Conservation (phyloP, 805 yeast species). For the Wickerhamiella musiphila region DNA sequence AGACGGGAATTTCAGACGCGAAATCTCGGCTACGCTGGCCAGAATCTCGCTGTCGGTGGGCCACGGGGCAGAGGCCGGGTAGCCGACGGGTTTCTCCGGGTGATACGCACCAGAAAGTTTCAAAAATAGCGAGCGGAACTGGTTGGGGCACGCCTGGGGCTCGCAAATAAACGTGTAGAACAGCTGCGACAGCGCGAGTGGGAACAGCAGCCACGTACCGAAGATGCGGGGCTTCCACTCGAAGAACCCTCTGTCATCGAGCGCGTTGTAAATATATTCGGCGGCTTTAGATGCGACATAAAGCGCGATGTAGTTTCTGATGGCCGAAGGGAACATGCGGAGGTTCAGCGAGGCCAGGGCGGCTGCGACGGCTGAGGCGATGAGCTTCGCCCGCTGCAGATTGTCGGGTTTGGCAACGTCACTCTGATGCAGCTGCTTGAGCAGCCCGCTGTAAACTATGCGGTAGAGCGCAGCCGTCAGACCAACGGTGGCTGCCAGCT, state of each 20-base stretch:
- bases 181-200: slow-evolving; percentile 25
- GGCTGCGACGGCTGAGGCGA: neutral
- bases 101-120: slow-evolving; percentile 18
- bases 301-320: slow-evolving; percentile 18
- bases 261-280: slow-evolving; percentile 21
- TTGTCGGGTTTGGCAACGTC: neutral
- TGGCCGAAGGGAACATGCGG: slow-evolving; percentile 14
- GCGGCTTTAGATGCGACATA: slow-evolving; percentile 20
- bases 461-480: neutral
- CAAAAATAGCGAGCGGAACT: slow-evolving; percentile 18
- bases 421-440: neutral
- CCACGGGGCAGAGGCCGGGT: slow-evolving; percentile 19
- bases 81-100: slow-evolving; percentile 18
- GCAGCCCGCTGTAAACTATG: neutral
- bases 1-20: slow-evolving; percentile 19
- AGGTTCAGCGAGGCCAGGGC: neutral
- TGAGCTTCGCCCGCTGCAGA: neutral
- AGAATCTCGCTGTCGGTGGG: slow-evolving; percentile 19
- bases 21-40: slow-evolving; percentile 18
- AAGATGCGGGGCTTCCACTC: slow-evolving; percentile 21
- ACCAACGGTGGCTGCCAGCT: neutral
- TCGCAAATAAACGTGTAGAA: slow-evolving; percentile 21
- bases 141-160: slow-evolving; percentile 21
- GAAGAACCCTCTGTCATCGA: slow-evolving; percentile 21
- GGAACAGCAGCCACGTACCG: slow-evolving; percentile 26